Evolutionary conservation across 164 flowering plant species (phyloP), one percentile per base, ranked within the genome.

Genomic region (Tinospora cordifolia): DNA sequence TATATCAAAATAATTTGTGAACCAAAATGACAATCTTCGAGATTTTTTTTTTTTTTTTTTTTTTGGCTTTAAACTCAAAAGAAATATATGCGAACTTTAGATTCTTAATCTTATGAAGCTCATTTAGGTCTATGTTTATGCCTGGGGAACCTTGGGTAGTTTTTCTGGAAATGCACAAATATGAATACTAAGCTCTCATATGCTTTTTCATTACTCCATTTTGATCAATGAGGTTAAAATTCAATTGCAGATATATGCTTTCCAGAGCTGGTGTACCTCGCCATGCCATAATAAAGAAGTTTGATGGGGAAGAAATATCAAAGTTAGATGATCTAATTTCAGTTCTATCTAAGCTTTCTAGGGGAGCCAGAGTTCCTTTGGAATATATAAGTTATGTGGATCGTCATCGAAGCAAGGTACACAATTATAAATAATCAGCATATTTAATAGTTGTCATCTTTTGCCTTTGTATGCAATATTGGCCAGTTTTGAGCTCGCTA

Each of bases 331-430:
- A 88, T 6, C 73, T 93, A 12, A 82, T 93, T 10, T 73, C 79
- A 60, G 87, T 83, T 78, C 72, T 90, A 22, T 82, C 86, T 46
- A 86, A 87, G 83, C 79, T 93, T 41, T 83, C 94, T 67, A 86
- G 90, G 75, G 97, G 97, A 82, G 87, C 87, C 71, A 83, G 97
- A 60, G 96, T 93, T 66, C 98, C 98, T 67, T 75, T 93, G 74
- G 98, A 91, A 77, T 93, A 88, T 76, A 72, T 87, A 60, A 87
- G 85, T 75, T 80, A 91, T 76, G 71, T 49, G 62, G 97, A 93
- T 79, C 97, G 97, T 38, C 97, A 91, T 76, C 81, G 98, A 24
- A 88, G 82, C 79, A 91, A 93, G 98, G 98, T 93, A 80, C 36
- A 51, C 49, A 30, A 38, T 58, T 22, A 46, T 76, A 36, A 66